Evolutionary conservation across 2,329 filamentous ascomycete species (phyloP).

Genomic region (Alternaria brassicae): DNA sequence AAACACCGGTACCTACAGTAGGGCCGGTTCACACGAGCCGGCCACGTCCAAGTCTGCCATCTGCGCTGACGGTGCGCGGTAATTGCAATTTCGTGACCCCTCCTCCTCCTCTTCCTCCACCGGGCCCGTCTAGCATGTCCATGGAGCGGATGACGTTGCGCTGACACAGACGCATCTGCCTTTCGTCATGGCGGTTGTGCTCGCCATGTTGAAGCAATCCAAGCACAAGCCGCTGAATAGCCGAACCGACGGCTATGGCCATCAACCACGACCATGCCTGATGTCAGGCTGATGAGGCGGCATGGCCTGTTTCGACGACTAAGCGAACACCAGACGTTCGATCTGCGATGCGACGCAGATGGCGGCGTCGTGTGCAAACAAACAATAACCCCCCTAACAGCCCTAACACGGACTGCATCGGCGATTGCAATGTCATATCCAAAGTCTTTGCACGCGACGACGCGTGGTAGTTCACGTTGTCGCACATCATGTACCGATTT

Average conservation of each 20-base stretch:
- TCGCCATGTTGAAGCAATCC: not conserved
- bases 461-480: not conserved
- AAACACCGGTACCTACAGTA: constrained; percentile 18
- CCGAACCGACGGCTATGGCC: not conserved
- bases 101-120: not conserved
- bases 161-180: not conserved
- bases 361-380: not conserved
- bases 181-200: not conserved
- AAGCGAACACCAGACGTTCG: constrained; percentile 11
- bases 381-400: constrained; percentile 2
- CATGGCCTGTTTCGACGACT: not conserved
- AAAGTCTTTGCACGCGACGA: not conserved
- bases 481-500: not conserved
- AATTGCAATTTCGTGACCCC: constrained; percentile 3
- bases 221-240: not conserved
- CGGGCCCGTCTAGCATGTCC: not conserved
- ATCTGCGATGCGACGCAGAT: constrained; percentile 26
- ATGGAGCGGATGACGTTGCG: not conserved
- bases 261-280: no score
- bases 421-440: constrained; percentile 1
- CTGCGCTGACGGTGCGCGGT: constrained; percentile 1
- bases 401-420: constrained; percentile 7
- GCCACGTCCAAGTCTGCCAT: not conserved
- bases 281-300: not conserved
- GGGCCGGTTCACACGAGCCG: constrained; percentile 17